A percentile compares a stretch with the other conserved stretches of the same genome.
These are phyloP conservation scores for Ploettnerulaceae sp. DNA, from an alignment of 2,329 filamentous ascomycete genomes.

Conservation along the genomic window DNA sequence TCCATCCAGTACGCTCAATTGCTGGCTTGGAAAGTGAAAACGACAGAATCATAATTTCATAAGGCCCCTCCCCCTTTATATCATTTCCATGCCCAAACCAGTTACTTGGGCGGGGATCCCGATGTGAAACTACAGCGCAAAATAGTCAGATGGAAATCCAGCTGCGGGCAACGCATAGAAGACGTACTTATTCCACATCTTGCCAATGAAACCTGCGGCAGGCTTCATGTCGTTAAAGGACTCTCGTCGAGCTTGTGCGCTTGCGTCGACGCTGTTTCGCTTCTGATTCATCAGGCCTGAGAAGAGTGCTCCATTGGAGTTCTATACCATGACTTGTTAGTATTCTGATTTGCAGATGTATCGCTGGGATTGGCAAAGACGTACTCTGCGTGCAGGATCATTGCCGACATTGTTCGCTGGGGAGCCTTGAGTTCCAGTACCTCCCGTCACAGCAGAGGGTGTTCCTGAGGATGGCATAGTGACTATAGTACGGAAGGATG, in stretches of 20 bases:
- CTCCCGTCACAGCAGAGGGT: conserved; percentile 23
- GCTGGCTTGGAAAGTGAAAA: neutral
- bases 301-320: conserved; percentile 27
- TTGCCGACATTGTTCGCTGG: conserved; percentile 27
- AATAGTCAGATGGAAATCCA: too few species aligned
- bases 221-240: conserved; percentile 43
- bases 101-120: conserved; percentile 17
- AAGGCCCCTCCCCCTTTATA: neutral
- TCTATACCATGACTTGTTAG: neutral
- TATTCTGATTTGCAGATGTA: too few species aligned
- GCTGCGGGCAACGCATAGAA: too few species aligned
- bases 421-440: conserved; percentile 18
- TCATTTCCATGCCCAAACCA: neutral
- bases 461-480: conserved; percentile 17
- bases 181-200: conserved; percentile 34
- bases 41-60: conserved; percentile 3
- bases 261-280: conserved; percentile 37
- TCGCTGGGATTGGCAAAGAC: neutral
- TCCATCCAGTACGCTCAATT: conserved; percentile 7
- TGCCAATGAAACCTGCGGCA: conserved; percentile 34
- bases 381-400: conserved; percentile 20
- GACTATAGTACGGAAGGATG: too few species aligned
- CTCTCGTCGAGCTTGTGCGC: conserved; percentile 35
- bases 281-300: conserved; percentile 41
- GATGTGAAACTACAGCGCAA: conserved; percentile 15